These are phyloP conservation scores for Aspergillus piperis DNA, from an alignment of 2,329 filamentous ascomycete genomes.

Conservation along the genomic window DNA sequence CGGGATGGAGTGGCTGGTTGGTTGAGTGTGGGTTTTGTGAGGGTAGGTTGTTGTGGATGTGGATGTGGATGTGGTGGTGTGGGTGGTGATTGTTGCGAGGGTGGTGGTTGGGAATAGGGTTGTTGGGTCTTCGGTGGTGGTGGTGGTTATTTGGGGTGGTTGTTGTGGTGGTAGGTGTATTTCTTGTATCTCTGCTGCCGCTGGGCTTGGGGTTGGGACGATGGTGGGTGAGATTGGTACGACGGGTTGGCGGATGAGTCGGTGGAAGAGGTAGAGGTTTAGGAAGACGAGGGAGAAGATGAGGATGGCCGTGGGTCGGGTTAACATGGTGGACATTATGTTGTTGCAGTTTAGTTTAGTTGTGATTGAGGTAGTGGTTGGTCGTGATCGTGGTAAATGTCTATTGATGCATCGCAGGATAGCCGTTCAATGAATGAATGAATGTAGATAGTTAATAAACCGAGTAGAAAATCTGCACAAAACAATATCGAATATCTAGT, in stretches of 20 bases:
- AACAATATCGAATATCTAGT: neutral
- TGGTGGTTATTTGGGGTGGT: neutral
- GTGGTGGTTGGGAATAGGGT: neutral
- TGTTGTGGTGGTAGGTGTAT: too few species aligned
- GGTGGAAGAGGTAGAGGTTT: constrained; percentile 18
- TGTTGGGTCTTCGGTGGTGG: neutral
- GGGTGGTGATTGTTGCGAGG: neutral
- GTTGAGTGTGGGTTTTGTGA: neutral
- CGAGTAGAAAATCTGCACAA: neutral
- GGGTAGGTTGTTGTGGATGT: constrained; percentile 1
- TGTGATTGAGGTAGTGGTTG: neutral
- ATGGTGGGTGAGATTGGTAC: constrained; percentile 9
- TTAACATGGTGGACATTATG: neutral
- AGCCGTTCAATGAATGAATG: neutral
- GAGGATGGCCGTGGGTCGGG: constrained; percentile 10
- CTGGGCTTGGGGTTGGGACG: neutral
- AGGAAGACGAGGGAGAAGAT: constrained; percentile 14
- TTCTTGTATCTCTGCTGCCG: too few species aligned
- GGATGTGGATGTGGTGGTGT: neutral
- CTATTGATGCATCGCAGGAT: neutral
- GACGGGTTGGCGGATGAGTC: constrained; percentile 12
- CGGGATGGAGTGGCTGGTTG: neutral
- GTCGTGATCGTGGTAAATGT: neutral
- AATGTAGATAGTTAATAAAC: neutral
- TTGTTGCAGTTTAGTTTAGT: neutral